Evolutionary conservation across 371 early-diverging fungal species (phyloP).

Genomic region (Blyttiomyces sp.): DNA sequence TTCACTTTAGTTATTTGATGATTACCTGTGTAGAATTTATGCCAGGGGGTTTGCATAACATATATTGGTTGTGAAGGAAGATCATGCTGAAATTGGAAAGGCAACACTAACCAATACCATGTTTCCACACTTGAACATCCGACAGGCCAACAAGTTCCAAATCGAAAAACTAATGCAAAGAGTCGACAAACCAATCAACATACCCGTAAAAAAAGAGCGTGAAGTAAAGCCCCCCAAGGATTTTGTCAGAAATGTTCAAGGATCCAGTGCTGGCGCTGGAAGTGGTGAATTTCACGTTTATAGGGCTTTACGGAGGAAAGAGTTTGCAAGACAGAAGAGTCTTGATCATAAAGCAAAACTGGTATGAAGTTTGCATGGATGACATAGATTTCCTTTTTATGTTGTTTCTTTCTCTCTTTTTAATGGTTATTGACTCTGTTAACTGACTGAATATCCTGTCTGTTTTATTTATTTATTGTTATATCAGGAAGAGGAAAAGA

Average conservation of each 20-base stretch:
- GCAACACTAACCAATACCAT: too few species aligned
- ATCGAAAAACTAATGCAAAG: slow-evolving; percentile 71
- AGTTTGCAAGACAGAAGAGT: slow-evolving; percentile 71
- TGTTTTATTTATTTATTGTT: not conserved
- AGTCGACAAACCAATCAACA: slow-evolving; percentile 73
- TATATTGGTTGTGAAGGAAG: too few species aligned
- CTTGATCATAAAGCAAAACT: slow-evolving; percentile 76
- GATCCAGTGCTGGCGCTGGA: slow-evolving; percentile 94
- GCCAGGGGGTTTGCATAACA: too few species aligned
- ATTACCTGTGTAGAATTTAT: too few species aligned
- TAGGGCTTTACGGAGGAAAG: slow-evolving; percentile 81
- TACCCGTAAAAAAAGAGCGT: slow-evolving; percentile 54
- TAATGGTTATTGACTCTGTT: not conserved
- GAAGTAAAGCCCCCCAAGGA: slow-evolving; percentile 65
- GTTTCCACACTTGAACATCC: too few species aligned
- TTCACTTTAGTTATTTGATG: too few species aligned
- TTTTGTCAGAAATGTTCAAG: slow-evolving; percentile 76
- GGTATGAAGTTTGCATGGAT: slow-evolving; percentile 38
- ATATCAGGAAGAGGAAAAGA: slow-evolving; percentile 22
- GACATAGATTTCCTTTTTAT: not conserved
- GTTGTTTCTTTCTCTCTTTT: not conserved
- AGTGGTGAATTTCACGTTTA: slow-evolving; percentile 96
- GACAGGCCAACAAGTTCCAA: slow-evolving; percentile 40
- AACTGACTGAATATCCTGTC: not conserved
- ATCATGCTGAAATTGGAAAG: too few species aligned